Evolutionary conservation across 768 basidiomycete species (phyloP).

Genomic region (Butyriboletus loyo): DNA sequence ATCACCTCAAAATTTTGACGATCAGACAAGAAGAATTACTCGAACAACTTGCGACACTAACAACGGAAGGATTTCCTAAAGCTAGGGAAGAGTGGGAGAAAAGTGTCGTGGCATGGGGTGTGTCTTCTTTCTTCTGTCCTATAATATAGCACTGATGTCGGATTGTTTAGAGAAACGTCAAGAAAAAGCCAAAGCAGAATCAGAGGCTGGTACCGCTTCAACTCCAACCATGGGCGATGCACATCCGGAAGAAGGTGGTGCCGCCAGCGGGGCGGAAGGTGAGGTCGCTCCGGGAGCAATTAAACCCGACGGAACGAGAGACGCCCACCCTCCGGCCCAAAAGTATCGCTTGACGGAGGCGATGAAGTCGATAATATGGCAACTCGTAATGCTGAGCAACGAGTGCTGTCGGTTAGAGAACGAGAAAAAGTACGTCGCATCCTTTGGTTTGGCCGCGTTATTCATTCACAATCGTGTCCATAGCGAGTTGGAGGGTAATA

Average conservation of each 20-base stretch:
- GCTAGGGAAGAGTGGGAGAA: constrained; percentile 78
- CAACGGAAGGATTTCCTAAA: constrained; percentile 62
- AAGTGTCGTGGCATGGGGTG: constrained; percentile 67
- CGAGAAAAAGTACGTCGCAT: constrained; percentile 52
- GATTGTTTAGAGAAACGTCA: constrained; percentile 44
- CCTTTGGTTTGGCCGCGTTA: neutral
- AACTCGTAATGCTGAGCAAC: constrained; percentile 77
- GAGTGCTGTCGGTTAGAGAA: constrained; percentile 71
- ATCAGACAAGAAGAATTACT: constrained; percentile 70
- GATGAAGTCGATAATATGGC: constrained; percentile 81
- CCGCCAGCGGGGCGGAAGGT: constrained; percentile 26
- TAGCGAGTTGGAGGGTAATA: constrained; percentile 60
- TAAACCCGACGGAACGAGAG: constrained; percentile 34
- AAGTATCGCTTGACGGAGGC: constrained; percentile 76
- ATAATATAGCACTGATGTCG: neutral
- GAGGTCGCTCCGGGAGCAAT: constrained; percentile 16
- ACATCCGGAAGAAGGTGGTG: constrained; percentile 32
- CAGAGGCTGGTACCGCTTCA: constrained; percentile 32
- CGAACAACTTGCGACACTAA: constrained; percentile 54
- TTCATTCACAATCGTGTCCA: constrained; percentile 13
- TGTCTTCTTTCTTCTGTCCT: constrained; percentile 13
- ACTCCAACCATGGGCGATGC: constrained; percentile 24
- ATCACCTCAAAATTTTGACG: constrained; percentile 64
- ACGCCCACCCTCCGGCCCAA: constrained; percentile 64
- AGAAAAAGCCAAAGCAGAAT: constrained; percentile 48